These are phyloP conservation scores for Hygrophoropsis aurantiaca DNA, from an alignment of 768 basidiomycete genomes.

Conservation along the genomic window DNA sequence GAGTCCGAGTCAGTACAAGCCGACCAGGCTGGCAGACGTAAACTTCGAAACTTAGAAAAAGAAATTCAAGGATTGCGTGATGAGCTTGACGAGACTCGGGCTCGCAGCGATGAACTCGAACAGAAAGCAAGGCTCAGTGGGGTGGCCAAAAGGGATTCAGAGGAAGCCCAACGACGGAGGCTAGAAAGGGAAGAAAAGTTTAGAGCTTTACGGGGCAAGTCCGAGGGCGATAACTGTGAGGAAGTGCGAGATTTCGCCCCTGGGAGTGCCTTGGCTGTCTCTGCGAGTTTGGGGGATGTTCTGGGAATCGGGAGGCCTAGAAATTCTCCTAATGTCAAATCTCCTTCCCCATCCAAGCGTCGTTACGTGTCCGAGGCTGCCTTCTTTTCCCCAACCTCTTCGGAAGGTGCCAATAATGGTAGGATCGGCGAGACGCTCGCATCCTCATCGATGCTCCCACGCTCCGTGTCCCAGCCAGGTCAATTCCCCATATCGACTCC, in stretches of 20 bases:
- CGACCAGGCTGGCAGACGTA: slow-evolving; percentile 67
- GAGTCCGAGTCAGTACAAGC: slow-evolving; percentile 67
- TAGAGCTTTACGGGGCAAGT: slow-evolving; percentile 47
- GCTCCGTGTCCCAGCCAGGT: slow-evolving; percentile 24
- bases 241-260: slow-evolving; percentile 64
- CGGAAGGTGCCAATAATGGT: slow-evolving; percentile 10
- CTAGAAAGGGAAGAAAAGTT: slow-evolving; percentile 51
- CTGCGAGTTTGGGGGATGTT: background rate
- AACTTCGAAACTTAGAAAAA: slow-evolving; percentile 73
- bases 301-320: slow-evolving; percentile 4
- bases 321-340: slow-evolving; percentile 18
- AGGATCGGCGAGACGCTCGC: slow-evolving; percentile 16
- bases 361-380: slow-evolving; percentile 29
- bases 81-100: slow-evolving; percentile 76
- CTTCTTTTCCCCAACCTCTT: slow-evolving; percentile 7
- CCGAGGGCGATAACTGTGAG: slow-evolving; percentile 28
- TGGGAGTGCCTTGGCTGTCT: slow-evolving; percentile 39
- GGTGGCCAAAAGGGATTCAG: slow-evolving; percentile 24
- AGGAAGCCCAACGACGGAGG: slow-evolving; percentile 26
- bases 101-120: slow-evolving; percentile 69
- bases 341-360: slow-evolving; percentile 16
- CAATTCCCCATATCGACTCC: slow-evolving; percentile 9
- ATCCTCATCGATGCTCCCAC: slow-evolving; percentile 19
- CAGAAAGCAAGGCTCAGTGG: slow-evolving; percentile 51
- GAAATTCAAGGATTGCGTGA: slow-evolving; percentile 75